A percentile compares a stretch with the other conserved stretches of the same genome.
phyloP scores from a whole-genome alignment of 2,329 filamentous ascomycete species.

The Hypoxylon sp. region DNA sequence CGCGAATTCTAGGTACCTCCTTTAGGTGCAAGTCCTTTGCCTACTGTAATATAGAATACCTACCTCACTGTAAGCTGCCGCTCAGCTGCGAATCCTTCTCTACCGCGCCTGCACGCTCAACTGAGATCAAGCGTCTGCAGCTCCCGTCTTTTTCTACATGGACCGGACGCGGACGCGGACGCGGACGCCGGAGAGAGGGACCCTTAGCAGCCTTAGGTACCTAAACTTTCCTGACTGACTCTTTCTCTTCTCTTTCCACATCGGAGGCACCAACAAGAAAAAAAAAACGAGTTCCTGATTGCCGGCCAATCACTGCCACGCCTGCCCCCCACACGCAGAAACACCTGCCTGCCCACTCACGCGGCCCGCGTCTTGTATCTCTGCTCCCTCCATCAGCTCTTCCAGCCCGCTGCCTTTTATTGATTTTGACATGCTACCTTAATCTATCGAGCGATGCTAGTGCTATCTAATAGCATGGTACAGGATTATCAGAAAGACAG shows the following conservation, averaged over 20 bases:
- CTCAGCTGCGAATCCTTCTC: too few relatives aligned
- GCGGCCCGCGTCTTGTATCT: neutral
- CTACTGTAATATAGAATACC: too few relatives aligned
- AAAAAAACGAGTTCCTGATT: constrained; percentile 15
- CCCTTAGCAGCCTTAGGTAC: neutral
- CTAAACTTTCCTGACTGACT: neutral
- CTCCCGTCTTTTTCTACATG: constrained; percentile 1
- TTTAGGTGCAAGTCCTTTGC: too few relatives aligned
- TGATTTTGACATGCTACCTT: constrained; percentile 6
- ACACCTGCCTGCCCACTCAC: constrained; percentile 14
- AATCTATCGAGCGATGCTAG: neutral
- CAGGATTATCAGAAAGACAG: constrained; percentile 12
- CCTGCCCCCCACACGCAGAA: constrained; percentile 26
- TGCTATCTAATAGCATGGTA: neutral
- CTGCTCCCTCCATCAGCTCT: constrained; percentile 7
- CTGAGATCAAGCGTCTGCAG: neutral
- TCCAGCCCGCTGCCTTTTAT: neutral
- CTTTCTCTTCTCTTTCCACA: neutral
- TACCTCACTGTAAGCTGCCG: neutral
- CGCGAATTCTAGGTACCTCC: too few relatives aligned
- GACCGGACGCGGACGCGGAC: neutral
- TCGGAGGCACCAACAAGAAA: constrained; percentile 17
- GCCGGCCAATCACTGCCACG: constrained; percentile 20
- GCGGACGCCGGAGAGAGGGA: constrained; percentile 1
- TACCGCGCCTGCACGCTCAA: too few relatives aligned